Evolutionary conservation across 2,329 filamentous ascomycete species (phyloP), one percentile per base, ranked within the genome.

Genomic region (Neodidymelliopsis sp.): DNA sequence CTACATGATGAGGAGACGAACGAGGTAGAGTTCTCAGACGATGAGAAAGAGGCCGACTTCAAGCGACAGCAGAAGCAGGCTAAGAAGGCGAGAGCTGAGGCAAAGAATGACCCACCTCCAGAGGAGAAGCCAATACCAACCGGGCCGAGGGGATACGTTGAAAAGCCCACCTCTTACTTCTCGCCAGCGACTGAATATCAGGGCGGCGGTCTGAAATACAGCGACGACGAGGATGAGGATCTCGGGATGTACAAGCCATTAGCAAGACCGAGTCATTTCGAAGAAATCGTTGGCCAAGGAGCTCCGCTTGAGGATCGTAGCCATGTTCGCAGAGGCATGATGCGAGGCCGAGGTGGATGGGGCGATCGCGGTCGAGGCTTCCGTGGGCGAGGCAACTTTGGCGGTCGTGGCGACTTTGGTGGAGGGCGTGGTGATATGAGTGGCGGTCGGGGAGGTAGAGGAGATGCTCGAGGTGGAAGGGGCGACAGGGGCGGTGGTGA

Each of bases 1-100:
- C 81, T 96, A 44, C 89, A 96, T 72, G 94, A 97, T 60, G 94
- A 99, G 71, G 93, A 97, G 75, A 82, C 89, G 23, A 90, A 96
- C 27, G 93, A 97, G 69, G 83, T 91, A 61, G 94, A 97, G 68
- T 97, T 97, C 71, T 97, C 93, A 0, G 94, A 99, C 60, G 94
- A 99, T 64, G 94, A 99, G 74, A 89, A 90, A 60, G 94, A 99
- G 73, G 88, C 88, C 6, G 90, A 91, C 62, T 85, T 91, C 69
- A 95, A 76, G 64, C 70, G 70, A 42, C 63, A 68, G 53, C 55
- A 68, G 57, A 85, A 86, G 79, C 87, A 85, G 80, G 79, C 82
- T 70, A 78, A 79, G 74, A 76, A 79, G 56, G 65, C 69, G 9
- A 70, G 70, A 31, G 66, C 52, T 9, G 65, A 72, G 22, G 57